These are phyloP conservation scores for Citrus maxima DNA, from an alignment of 345 rosid genomes.

Conservation along the genomic window DNA sequence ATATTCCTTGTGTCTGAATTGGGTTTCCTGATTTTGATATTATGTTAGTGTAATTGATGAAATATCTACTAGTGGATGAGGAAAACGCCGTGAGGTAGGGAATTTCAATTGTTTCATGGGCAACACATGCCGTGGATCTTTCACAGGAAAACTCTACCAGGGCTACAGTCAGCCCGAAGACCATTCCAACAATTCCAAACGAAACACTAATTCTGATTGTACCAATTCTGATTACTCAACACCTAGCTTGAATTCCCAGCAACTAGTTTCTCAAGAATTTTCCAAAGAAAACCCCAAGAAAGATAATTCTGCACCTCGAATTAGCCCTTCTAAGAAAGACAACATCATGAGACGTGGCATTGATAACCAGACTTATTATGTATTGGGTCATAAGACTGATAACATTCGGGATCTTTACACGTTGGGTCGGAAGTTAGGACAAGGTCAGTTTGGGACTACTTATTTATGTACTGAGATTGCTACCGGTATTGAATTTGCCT, in stretches of 20 bases:
- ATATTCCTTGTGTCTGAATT: conserved; percentile 10
- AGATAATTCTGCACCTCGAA: conserved; percentile 28
- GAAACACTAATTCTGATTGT: conserved; percentile 34
- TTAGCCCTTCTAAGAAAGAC: conserved; percentile 50
- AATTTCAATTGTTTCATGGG: conserved; percentile 80
- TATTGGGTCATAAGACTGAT: conserved; percentile 86
- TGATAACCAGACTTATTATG: conserved; percentile 72
- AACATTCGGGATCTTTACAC: conserved; percentile 79
- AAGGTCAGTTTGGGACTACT: conserved; percentile 97
- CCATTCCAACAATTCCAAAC: conserved; percentile 36
- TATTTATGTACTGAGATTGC: conserved; percentile 72
- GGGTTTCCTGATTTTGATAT: conserved; percentile 2
- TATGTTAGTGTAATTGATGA: conserved; percentile 18
- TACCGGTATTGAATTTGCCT: conserved; percentile 75
- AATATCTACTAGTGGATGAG: conserved; percentile 15
- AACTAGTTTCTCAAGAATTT: conserved; percentile 29
- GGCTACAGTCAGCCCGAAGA: conserved; percentile 76
- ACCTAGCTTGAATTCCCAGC: conserved; percentile 36
- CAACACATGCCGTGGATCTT: conserved; percentile 98
- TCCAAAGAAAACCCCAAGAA: conserved; percentile 34
- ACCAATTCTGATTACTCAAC: conserved; percentile 45
- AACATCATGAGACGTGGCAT: conserved; percentile 59
- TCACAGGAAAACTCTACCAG: conserved; percentile 69
- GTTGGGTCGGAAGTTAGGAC: conserved; percentile 86
- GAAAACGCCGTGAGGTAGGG: conserved; percentile 32